Evolutionary conservation across 2,329 filamentous ascomycete species (phyloP), one percentile per base, ranked within the genome.

Genomic region (Venturia oleaginea): DNA sequence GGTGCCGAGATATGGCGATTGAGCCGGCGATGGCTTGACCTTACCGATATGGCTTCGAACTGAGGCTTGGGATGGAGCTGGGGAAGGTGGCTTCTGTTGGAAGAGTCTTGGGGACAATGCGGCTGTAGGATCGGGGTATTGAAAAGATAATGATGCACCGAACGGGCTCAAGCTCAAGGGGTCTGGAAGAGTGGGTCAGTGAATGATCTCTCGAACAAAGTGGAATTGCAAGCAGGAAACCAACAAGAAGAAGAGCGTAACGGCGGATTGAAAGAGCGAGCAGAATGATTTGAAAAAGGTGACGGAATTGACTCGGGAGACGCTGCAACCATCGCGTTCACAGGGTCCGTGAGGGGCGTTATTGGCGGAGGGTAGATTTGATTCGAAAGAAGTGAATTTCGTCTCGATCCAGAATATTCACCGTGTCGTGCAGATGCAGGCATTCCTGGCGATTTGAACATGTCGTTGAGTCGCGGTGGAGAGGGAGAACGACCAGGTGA

Each of bases 1-100:
- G 67, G 77, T 80, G 67, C 83, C 83, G 66, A 88, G 80, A 71
- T 86, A 88, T 3, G 89, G 89, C n/a, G 88, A 90, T 17, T 84
- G 80, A 71, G 83, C 86, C 67, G 80, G 82, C 64, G 78, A 67
- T 40, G 68, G 80, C 30, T 57, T 38, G 15, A 57, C 59, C 70
- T 85, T 78, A 65, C 70, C 71, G 13, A 75, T 72, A 32, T 77
- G 77, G 69, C 78, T 79, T 55, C 75, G 74, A 24, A 74, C 71
- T 19, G 80, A 80, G 68, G 79, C 76, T 19, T 84, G 81, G 15
- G 85, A 84, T 62, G 84, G 80, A n/a, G 84, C 84, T 4, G 88
- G 87, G 1, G 88, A 90, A 54, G 83, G 78, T 54, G 84, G 82
- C 64, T 78, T 76, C 64, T 76, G 73, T n/a, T 77, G 71, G 40